Evolutionary conservation across 371 early-diverging fungal genomes (phyloP), one percentile per base, ranked within the genome.

Genomic region (Mucor piriformis): DNA sequence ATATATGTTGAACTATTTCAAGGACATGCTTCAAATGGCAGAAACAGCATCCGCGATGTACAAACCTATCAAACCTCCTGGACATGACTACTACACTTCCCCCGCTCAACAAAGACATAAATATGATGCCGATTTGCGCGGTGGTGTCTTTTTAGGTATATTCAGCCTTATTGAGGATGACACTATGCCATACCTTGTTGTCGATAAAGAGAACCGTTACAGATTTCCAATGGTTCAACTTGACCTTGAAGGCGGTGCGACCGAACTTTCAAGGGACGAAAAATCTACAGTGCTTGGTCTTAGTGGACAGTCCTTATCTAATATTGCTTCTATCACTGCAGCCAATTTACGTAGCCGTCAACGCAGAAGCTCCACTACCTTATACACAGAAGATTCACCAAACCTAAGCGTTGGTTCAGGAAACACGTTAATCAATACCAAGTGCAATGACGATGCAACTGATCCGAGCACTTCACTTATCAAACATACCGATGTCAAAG

Each of bases 141-240:
- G 40, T 16, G 52, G 51, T n/a, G 43, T 64, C n/a, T 64, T 64
- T 58, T 65, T 79, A 12, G 79, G 76, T 0, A 46, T 79, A 2
- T 60, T 74, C 13, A 64, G 61, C 3, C 37, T 79, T 4, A 37
- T 79, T 1, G 73, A 74, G 8, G 74, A 72, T 50, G 57, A 55
- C 33, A 34, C 54, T 6, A 20, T 24, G 18, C 66, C 54, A 5
- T 64, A 64, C 15, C 59, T 79, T 21, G 25, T 79, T 15, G 64
- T 74, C 2, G 66, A 72, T 35, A 74, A 70, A 15, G 20, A 50
- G 8, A 64, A 61, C 4, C 57, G 74, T 27, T 69, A 64, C 33
- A 24, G 67, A 1, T 72, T 79, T 27, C 79, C 79, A 0, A 60
- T 76, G 44, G 69, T 72, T 2, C 62, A 70, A 23, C 47, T 79